phyloP scores from a whole-genome alignment of 1,284 basidiomycete species.

The Irpex sp. region DNA sequence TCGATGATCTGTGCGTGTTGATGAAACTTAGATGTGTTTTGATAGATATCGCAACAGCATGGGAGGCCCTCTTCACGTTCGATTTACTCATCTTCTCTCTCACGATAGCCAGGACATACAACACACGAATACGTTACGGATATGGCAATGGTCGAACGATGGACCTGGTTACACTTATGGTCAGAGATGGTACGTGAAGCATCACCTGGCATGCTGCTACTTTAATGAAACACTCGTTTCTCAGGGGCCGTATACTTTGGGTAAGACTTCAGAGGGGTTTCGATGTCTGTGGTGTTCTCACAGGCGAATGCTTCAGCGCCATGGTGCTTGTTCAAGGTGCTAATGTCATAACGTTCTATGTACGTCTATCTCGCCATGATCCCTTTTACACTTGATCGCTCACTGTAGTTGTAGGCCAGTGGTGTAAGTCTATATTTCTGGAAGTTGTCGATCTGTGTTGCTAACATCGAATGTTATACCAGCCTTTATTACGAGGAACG shows the following conservation, averaged over 20 bases:
- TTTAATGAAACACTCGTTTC: no score
- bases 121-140: conserved; percentile 2
- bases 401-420: not conserved
- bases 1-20: no score
- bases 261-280: conserved; percentile 4
- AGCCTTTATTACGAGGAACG: not conserved
- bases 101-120: conserved; percentile 12
- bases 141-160: not conserved
- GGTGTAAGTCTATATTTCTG: not conserved
- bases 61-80: conserved; percentile 14
- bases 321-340: conserved; percentile 15
- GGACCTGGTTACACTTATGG: conserved; percentile 9
- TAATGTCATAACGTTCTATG: conserved; percentile 16
- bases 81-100: conserved; percentile 13
- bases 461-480: not conserved
- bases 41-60: conserved; percentile 12
- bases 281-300: not conserved
- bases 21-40: not conserved
- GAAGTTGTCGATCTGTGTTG: no score
- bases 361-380: not conserved
- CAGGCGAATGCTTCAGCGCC: conserved; percentile 5
- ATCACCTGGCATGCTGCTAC: not conserved
- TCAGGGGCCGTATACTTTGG: conserved; percentile 17
- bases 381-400: not conserved
- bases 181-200: conserved; percentile 14